A percentile compares a stretch with the other conserved stretches of the same genome.
Conservation (phyloP, 1,284 basidiomycete species). For the Sporisorium iseilematis-ciliati region DNA sequence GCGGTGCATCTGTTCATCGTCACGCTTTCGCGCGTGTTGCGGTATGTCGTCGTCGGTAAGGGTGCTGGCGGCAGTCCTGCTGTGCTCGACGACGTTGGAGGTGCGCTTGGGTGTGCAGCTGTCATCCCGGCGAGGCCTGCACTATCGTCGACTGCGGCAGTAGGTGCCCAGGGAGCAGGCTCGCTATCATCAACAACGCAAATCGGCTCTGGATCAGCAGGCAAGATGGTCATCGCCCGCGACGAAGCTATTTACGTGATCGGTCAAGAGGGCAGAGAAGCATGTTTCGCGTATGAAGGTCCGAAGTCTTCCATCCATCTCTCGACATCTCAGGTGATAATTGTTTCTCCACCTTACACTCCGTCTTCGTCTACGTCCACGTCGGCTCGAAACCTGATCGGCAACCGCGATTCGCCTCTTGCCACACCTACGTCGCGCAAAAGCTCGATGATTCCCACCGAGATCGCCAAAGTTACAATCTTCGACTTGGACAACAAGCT, state of each 20-base stretch:
- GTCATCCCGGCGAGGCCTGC: constrained; percentile 40
- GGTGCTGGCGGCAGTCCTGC: constrained; percentile 77
- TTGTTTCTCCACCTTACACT: constrained; percentile 85
- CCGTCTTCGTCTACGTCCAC: constrained; percentile 82
- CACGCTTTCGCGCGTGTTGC: constrained; percentile 84
- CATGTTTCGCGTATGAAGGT: constrained; percentile 78
- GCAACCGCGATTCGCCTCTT: constrained; percentile 39
- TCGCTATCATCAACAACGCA: neutral
- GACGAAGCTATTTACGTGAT: constrained; percentile 94
- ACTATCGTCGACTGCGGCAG: neutral
- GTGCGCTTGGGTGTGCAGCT: constrained; percentile 83
- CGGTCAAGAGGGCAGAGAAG: constrained; percentile 83
- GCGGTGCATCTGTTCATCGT: constrained; percentile 83
- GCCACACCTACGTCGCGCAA: constrained; percentile 21
- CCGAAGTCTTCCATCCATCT: constrained; percentile 60
- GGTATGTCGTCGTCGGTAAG: constrained; percentile 81
- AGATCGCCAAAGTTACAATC: constrained; percentile 81
- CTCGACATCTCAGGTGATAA: constrained; percentile 72
- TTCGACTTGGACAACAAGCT: constrained; percentile 95
- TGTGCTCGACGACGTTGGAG: constrained; percentile 86
- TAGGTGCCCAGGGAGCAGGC: neutral
- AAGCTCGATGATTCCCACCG: constrained; percentile 18
- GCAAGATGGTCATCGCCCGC: constrained; percentile 84
- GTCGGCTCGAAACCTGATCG: constrained; percentile 80
- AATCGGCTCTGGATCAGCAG: constrained; percentile 72